Evolutionary conservation across 768 basidiomycete genomes (phyloP).

Genomic region (Termitomyces sp.): DNA sequence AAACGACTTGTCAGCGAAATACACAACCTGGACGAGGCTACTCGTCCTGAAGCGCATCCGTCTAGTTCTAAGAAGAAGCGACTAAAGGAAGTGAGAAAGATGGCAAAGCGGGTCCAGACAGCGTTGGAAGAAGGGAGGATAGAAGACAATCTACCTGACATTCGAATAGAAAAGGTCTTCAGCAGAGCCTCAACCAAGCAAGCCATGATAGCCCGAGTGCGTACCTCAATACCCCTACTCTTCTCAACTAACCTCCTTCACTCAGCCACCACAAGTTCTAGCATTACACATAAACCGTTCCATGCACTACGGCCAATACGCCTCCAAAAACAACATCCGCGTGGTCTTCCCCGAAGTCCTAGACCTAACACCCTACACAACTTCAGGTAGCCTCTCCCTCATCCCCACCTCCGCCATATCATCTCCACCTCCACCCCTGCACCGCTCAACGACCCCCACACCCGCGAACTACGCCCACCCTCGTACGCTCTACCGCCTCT

Average conservation of each 20-base stretch:
- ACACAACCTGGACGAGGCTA: slow-evolving; percentile 47
- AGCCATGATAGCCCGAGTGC: slow-evolving; percentile 86
- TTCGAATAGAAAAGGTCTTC: slow-evolving; percentile 74
- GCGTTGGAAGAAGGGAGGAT: slow-evolving; percentile 73
- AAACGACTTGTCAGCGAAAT: slow-evolving; percentile 60
- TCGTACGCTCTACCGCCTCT: slow-evolving; percentile 81
- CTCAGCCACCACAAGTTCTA: slow-evolving; percentile 82
- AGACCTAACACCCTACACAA: slow-evolving; percentile 86
- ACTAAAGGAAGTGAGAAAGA: slow-evolving; percentile 64
- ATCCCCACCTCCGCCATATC: slow-evolving; percentile 71
- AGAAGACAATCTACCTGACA: slow-evolving; percentile 79
- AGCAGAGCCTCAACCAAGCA: slow-evolving; percentile 81
- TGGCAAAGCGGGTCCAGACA: slow-evolving; percentile 56
- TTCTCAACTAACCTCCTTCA: neutral
- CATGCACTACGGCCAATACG: slow-evolving; percentile 69
- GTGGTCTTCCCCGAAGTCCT: slow-evolving; percentile 85
- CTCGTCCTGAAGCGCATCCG: slow-evolving; percentile 36
- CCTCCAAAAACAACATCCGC: slow-evolving; percentile 80
- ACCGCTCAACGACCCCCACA: slow-evolving; percentile 53
- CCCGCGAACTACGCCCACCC: slow-evolving; percentile 46
- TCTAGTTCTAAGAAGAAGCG: slow-evolving; percentile 75
- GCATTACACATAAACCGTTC: slow-evolving; percentile 92
- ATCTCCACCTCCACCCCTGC: slow-evolving; percentile 45
- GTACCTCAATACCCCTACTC: slow-evolving; percentile 22
- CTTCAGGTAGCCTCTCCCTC: slow-evolving; percentile 73